Base-by-base conservation (phyloP, 2,329 filamentous ascomycete species). In the Metarhizium rileyi region DNA sequence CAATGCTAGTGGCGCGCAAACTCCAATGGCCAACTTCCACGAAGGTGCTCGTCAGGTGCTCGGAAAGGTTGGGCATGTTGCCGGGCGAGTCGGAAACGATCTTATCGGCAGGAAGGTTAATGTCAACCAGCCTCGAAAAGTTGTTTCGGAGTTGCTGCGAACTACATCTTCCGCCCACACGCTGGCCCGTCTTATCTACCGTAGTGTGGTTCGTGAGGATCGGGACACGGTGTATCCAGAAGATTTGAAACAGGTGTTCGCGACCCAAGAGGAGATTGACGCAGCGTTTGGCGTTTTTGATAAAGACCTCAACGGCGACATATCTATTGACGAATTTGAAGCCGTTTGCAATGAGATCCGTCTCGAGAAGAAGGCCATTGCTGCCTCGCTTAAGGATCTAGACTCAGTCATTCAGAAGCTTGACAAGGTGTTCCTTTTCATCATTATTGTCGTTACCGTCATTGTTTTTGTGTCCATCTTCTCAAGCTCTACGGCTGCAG, bases 221-320 rank as follows among this genome's bases (percentile, higher is more conserved):
- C 81, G 80, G 12, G 86, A 95, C 18, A 88, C 86, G 0, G 83
- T 96, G 5, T 77, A 81, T 20, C 75, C 84, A 0, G 87, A 90
- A 8, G 90, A 96, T 60, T 68, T 97, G 48, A 83, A 82, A 53
- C 72, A 77, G 10, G 90, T 87, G 1, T 96, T 95, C 58, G 78
- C 85, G 9, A 86, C 84, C 23, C 77, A 84, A 18, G 90, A 96
- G 14, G 91, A 96, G 62, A 88, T 90, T 0, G 86, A 93, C 48
- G 86, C 86, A 3, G 90, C 90, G 0, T 96, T 97, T 60, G 75
- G 76, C 57, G 90, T 96, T 74, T 96, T 96, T 57, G 91, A 97
- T 69, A 94, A 93, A 63, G 91, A 97, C 60, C 81, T 96, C 71
- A 97, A 97, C 55, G 91, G 90, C 4, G 91, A 97, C 61, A 95